Base-by-base conservation (phyloP, 176 grass and related monocot genomes). In the Stipa capillata region DNA sequence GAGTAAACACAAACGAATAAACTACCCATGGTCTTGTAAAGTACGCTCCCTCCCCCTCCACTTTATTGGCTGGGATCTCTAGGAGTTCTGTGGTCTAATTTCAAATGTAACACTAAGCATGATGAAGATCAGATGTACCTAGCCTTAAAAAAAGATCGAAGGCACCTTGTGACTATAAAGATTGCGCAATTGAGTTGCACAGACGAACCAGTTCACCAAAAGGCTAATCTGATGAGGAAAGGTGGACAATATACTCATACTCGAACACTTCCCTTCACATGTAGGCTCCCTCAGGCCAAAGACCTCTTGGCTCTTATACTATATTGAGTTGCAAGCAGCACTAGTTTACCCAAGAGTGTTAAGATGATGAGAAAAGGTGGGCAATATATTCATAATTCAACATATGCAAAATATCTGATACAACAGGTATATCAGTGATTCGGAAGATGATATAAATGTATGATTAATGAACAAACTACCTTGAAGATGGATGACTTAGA, bases 401-500 rank as follows among this genome's bases (percentile, higher is more conserved):
- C 56, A 60, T 32, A 28, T 16, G 13, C 32, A 85, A 40, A 1
- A 59, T 29, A 70, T 50, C 8, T 10, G 59, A 21, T 12, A 16
- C 34, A 45, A 24, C 27, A 69, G 6, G n/a, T 56, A 40, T 14
- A 24, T 24, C 16, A 6, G 4, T 52, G 21, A 51, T 74, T 37
- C 13, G 17, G 18, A 68, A 77, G 13, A 47, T 36, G n/a, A 60
- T 48, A 71, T 17, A 47, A 32, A 71, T 47, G 44, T 20, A 72
- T 62, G 33, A 52, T 41, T 43, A 69, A 59, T 25, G 23, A n/a
- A 69, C 3, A 51, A 40, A 45, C 41, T 88, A 97, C 94, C 79
- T 90, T 71, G 94, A 94, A 31, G 83, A 89, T 84, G 84, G 82
- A 76, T 94, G 78, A 81, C 75, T 79, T 82, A 92, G 56, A 86